Evolutionary conservation across 2,329 filamentous ascomycete genomes (phyloP), one percentile per base, ranked within the genome.

Genomic region (Colletotrichum orchidophilum): DNA sequence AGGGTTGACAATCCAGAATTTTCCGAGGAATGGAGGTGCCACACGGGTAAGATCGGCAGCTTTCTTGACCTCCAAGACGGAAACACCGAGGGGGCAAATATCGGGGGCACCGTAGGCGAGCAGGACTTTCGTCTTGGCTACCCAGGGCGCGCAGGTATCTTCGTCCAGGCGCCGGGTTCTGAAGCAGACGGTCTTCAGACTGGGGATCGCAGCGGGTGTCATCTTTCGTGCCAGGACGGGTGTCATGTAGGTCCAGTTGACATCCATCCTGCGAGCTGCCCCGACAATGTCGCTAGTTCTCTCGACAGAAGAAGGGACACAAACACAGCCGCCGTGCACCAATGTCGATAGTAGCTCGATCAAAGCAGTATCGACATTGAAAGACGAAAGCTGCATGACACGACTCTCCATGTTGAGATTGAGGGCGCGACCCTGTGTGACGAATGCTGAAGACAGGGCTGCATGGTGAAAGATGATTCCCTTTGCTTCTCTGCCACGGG

Each of bases 391-490:
- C 70, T 89, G 87, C 35, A 91, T 72, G 7, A 91, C 87, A 5
- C 92, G 85, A 12, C 89, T 90, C 0, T 78, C 79, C 6, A 76
- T 80, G 59, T 82, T 83, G 61, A 90, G 87, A 2, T 83, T 81
- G 2, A 91, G 78, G 0, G 85, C 83, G 0, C 83, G 80, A 0
- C 83, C 86, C 74, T 91, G 87, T 0, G 85, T 83, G 3, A 85
- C 75, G 57, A 89, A 85, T 0, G 85, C 83, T 0, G 89, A 88
- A 1, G 87, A 87, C 1, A 92, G 82, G 1, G 88, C 86, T 0
- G 81, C 81, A 74, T 93, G 91, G 8, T 87, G 88, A 71, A 92
- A 88, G 21, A 91, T 87, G 13, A 91, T 87, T 1, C 89, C 90
- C 68, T 90, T 89, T 0, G 88, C 87, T 61, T 84, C 85, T 59